phyloP scores from a whole-genome alignment of 257 asterid genomes.

The Salvia hispanica region DNA sequence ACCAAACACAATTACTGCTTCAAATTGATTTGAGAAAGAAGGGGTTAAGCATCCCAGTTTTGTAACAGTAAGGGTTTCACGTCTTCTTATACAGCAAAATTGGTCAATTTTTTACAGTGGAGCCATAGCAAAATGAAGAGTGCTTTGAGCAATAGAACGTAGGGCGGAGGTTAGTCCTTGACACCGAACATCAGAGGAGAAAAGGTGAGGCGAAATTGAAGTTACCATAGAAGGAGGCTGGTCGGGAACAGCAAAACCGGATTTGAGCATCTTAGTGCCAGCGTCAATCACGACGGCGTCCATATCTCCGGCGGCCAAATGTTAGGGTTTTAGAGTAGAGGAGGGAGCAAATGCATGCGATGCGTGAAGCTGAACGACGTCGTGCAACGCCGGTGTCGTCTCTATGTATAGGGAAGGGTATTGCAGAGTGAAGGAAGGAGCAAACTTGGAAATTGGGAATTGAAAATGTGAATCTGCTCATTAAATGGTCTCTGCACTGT shows the following conservation, averaged over 20 bases:
- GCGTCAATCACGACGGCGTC: conserved; percentile 94
- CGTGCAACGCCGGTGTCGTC: conserved; percentile 23
- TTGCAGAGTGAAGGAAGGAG: no score
- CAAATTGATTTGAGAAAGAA: conserved; percentile 4
- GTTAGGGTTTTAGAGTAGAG: neutral
- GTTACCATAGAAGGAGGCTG: conserved; percentile 89
- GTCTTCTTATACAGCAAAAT: conserved; percentile 1
- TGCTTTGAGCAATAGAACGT: neutral
- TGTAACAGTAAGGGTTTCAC: neutral
- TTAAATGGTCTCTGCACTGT: no score
- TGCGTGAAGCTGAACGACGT: conserved; percentile 17
- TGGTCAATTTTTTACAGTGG: neutral
- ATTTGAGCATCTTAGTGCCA: conserved; percentile 80
- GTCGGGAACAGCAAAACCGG: conserved; percentile 93
- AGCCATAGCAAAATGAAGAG: neutral
- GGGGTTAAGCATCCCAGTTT: conserved; percentile 3
- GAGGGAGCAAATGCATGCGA: conserved; percentile 9
- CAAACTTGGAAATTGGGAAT: no score
- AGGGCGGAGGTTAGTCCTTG: neutral
- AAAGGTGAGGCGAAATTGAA: no score
- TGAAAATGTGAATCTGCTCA: no score
- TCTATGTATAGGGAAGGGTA: no score
- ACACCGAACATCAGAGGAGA: neutral
- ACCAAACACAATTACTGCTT: no score
- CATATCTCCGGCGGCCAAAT: conserved; percentile 40